Base-by-base conservation (phyloP, 495 filamentous ascomycete genomes). In the Podospora appendiculata region DNA sequence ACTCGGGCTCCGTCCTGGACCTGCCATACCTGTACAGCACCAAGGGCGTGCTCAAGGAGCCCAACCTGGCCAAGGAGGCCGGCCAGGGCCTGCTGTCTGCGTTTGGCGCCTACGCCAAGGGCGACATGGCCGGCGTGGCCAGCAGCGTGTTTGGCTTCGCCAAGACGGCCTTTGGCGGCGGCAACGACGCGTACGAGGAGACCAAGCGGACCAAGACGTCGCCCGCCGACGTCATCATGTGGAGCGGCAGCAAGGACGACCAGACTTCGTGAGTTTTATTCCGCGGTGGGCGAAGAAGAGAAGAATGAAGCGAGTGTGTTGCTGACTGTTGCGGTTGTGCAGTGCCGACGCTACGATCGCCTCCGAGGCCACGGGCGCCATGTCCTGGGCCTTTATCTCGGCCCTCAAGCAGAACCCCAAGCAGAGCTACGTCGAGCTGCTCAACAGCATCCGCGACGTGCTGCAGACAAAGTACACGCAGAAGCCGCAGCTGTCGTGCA, bases 11-110 rank as follows among this genome's bases (percentile, higher is more conserved):
- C 8, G 93, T 90, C 7, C 78, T 98, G 58, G 93, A 98, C 65
- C 80, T 98, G 25, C 93, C 93, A 33, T 98, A 96, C 73, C 86
- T 98, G 67, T 98, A 98, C 79, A 92, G 87, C 55, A 96, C 91
- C 16, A 81, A 86, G 61, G 93, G 93, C 67, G 79, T 96, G 32
- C 88, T 97, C 78, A 98, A 98, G 72, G 93, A 96, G 72, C 93
- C 93, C 63, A 95, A 98, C 62, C 77, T 97, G 58, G 91, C 90
- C 74, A 97, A 96, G 72, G 93, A 98, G 71, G 94, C 93, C 51
- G 93, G 91, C 25, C 82, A 88, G 67, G 93, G 93, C 48, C 71
- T 97, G 55, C 78, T 98, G 47, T 79, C 84, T 61, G 90, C 90
- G 50, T 81, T 96, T 41, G 83, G 82, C 16, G 80, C 85, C 32